phyloP scores from a whole-genome alignment of 2,329 filamentous ascomycete species.

The Venturia pyrina region DNA sequence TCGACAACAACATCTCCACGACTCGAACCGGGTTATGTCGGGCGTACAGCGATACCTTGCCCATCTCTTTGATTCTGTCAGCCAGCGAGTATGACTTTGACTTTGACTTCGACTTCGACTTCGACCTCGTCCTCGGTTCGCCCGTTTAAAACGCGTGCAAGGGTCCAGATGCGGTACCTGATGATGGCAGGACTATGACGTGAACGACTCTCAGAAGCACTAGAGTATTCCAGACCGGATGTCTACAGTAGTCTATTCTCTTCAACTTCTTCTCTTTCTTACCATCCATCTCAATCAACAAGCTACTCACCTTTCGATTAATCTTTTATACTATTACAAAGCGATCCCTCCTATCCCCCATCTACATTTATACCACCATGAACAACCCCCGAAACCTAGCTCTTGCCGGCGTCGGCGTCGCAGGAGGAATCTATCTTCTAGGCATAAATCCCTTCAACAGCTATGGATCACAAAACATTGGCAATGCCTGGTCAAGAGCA shows the following conservation, averaged over 20 bases:
- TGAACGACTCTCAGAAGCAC: not conserved
- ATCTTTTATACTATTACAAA: not conserved
- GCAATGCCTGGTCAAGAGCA: constrained; percentile 23
- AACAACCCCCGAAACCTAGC: constrained; percentile 10
- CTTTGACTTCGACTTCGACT: no score
- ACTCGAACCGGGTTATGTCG: not conserved
- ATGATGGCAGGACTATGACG: not conserved
- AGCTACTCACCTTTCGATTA: not conserved
- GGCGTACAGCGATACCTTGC: not conserved
- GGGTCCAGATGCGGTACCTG: constrained; percentile 1
- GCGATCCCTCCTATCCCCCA: not conserved
- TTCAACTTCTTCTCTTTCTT: not conserved
- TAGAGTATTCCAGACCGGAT: not conserved
- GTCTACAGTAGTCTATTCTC: not conserved
- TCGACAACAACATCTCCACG: not conserved
- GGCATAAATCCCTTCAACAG: constrained; percentile 23
- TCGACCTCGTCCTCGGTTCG: not conserved
- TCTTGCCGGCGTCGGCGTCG: constrained; percentile 7
- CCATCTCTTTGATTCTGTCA: no score
- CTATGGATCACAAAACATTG: constrained; percentile 24
- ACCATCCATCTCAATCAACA: not conserved
- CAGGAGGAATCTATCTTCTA: constrained; percentile 5
- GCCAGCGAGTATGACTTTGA: no score
- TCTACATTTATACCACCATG: not conserved
- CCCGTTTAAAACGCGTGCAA: not conserved